Conservation (phyloP, 2,329 filamentous ascomycete genomes). For the Cercospora sp. region DNA sequence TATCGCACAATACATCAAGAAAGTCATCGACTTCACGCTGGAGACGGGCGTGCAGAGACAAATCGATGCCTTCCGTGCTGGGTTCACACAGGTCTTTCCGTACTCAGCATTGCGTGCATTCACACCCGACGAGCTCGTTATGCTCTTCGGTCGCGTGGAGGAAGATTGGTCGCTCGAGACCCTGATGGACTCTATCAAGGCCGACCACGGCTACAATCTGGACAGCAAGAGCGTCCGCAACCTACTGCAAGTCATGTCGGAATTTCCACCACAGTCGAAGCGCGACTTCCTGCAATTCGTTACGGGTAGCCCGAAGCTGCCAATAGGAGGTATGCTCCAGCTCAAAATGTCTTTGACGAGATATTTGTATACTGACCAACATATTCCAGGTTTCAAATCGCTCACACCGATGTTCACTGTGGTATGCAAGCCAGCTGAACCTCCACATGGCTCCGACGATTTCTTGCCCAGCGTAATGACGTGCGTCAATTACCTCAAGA, state of each 20-base stretch:
- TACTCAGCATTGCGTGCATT: conserved; percentile 91
- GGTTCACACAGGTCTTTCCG: conserved; percentile 95
- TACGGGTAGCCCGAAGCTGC: conserved; percentile 94
- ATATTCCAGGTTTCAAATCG: conserved; percentile 78
- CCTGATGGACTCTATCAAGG: conserved; percentile 97
- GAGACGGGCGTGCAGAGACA: conserved; percentile 85
- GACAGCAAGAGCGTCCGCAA: conserved; percentile 96
- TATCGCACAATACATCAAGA: conserved; percentile 83
- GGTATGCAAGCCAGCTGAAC: conserved; percentile 97
- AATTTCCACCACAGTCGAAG: conserved; percentile 70
- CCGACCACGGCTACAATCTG: conserved; percentile 97
- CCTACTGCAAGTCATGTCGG: conserved; percentile 90
- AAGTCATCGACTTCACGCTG: conserved; percentile 87
- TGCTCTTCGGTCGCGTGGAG: conserved; percentile 86
- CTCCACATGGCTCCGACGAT: conserved; percentile 89
- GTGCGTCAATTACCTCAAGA: conserved; percentile 97
- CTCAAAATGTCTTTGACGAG: conserved; percentile 9
- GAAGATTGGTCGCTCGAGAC: conserved; percentile 98
- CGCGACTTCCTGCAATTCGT: conserved; percentile 97
- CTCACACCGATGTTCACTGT: conserved; percentile 98
- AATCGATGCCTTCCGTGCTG: conserved; percentile 83
- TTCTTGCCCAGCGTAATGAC: conserved; percentile 99
- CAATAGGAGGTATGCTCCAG: conserved; percentile 79
- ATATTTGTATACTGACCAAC: conserved; percentile 23
- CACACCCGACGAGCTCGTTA: conserved; percentile 90